Conservation (phyloP, 2,329 filamentous ascomycete species). For the Colletotrichum neosansevieriae region DNA sequence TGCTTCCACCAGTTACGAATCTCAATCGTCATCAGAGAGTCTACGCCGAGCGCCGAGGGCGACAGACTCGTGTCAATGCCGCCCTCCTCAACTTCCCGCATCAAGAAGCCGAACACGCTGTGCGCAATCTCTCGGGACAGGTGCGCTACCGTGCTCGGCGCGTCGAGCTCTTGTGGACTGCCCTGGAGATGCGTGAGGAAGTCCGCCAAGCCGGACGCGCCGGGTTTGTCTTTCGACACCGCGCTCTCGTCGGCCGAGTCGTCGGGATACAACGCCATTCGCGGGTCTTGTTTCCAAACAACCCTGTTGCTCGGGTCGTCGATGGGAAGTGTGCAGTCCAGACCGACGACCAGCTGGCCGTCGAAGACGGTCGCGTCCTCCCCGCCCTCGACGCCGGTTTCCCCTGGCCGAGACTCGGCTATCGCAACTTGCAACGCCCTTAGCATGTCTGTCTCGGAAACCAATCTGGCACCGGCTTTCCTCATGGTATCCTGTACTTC, state of each 20-base stretch:
- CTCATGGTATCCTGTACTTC: slow-evolving; percentile 44
- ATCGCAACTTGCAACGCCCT: slow-evolving; percentile 8
- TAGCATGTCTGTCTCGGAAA: slow-evolving; percentile 14
- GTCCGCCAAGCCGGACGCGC: neutral
- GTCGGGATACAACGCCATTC: slow-evolving; percentile 4
- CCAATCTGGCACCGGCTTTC: neutral
- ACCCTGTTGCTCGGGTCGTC: slow-evolving; percentile 3
- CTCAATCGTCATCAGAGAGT: slow-evolving; percentile 40
- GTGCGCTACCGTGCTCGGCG: neutral
- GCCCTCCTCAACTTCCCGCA: slow-evolving; percentile 9
- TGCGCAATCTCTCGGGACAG: slow-evolving; percentile 6
- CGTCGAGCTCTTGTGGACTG: neutral
- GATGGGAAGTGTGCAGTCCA: neutral
- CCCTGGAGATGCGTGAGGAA: slow-evolving; percentile 7
- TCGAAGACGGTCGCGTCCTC: neutral
- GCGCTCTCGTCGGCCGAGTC: neutral
- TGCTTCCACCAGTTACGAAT: slow-evolving; percentile 39
- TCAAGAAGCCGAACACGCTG: neutral
- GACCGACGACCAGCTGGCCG: neutral
- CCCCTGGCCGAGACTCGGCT: neutral
- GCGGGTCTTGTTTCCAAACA: slow-evolving; percentile 21
- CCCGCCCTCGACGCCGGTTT: neutral
- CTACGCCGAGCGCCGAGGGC: slow-evolving; percentile 26
- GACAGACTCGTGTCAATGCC: slow-evolving; percentile 23
- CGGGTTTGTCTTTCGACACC: neutral